These are phyloP conservation scores for Diutina pseudorugosa DNA, from an alignment of 1,139 yeast species.

Conservation along the genomic window DNA sequence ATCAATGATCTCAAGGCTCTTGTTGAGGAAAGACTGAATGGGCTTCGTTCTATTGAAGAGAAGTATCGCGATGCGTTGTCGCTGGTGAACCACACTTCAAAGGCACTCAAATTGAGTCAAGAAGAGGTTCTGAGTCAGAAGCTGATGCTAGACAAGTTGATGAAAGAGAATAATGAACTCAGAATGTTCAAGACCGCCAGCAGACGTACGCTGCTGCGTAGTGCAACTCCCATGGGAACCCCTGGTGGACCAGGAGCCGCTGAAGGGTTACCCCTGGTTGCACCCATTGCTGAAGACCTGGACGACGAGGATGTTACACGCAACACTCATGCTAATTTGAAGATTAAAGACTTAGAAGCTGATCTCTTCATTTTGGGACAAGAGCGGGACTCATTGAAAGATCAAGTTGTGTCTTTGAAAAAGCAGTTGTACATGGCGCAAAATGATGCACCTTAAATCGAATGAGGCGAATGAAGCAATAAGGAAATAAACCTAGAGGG, in stretches of 20 bases:
- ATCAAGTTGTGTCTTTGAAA: conserved; percentile 45
- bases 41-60: conserved; percentile 20
- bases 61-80: conserved; percentile 63
- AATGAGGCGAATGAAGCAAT: neutral
- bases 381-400: conserved; percentile 73
- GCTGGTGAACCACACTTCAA: conserved; percentile 62
- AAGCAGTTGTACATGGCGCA: conserved; percentile 36
- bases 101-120: conserved; percentile 63
- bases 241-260: conserved; percentile 12
- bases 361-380: conserved; percentile 70
- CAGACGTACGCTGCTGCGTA: neutral
- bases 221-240: conserved; percentile 8
- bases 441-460: neutral
- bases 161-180: conserved; percentile 59
- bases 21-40: conserved; percentile 12
- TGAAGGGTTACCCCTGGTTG: conserved; percentile 13
- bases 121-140: conserved; percentile 55
- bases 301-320: conserved; percentile 29
- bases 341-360: conserved; percentile 73
- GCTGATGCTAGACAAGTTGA: conserved; percentile 41
- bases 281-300: conserved; percentile 10
- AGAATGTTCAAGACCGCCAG: conserved; percentile 32
- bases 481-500: neutral
- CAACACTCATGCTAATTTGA: conserved; percentile 63
- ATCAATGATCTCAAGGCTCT: conserved; percentile 19